A percentile compares a stretch with the other conserved stretches of the same genome.
Conservation (phyloP, 495 filamentous ascomycete genomes). For the Podospora pseudopauciseta region DNA sequence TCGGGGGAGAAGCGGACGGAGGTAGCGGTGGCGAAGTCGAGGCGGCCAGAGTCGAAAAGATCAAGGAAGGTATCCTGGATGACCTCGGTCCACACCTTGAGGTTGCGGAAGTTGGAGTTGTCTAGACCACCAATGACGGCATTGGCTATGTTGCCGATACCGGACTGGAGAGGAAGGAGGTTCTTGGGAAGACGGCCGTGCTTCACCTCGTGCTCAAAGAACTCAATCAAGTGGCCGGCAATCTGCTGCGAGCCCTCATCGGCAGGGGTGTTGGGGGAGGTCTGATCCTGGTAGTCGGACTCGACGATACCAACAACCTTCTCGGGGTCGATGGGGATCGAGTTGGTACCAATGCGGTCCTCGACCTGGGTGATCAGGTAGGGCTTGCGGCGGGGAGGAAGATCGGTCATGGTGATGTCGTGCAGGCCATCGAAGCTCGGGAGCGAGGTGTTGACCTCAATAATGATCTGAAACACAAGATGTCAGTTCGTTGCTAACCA, state of each 20-base stretch:
- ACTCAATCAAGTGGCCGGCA: constrained; percentile 79
- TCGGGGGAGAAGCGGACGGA: constrained; percentile 89
- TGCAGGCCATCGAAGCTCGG: constrained; percentile 86
- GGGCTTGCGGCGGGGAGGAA: constrained; percentile 77
- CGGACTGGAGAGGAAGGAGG: constrained; percentile 80
- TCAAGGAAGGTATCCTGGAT: constrained; percentile 93
- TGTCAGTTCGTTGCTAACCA: constrained; percentile 3
- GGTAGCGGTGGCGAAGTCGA: constrained; percentile 89
- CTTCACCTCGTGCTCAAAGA: constrained; percentile 73
- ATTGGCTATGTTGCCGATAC: constrained; percentile 94
- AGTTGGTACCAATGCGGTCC: constrained; percentile 78
- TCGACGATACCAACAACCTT: constrained; percentile 84
- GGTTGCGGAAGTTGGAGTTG: constrained; percentile 79
- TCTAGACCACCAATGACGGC: constrained; percentile 83
- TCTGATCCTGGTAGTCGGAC: constrained; percentile 80
- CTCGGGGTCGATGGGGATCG: constrained; percentile 87
- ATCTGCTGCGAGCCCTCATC: constrained; percentile 71
- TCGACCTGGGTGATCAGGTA: constrained; percentile 76
- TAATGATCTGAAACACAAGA: constrained; percentile 55
- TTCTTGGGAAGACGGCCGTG: constrained; percentile 73
- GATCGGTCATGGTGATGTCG: constrained; percentile 83
- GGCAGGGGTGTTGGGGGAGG: constrained; percentile 68
- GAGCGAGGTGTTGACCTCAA: constrained; percentile 86
- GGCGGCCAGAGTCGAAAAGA: constrained; percentile 83
- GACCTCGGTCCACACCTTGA: constrained; percentile 92